Percentiles rank a stretch among this genome's conserved stretches.
These are phyloP conservation scores for Panicum virgatum DNA, from an alignment of 202 grass and related monocot genomes.

Conservation along the genomic window DNA sequence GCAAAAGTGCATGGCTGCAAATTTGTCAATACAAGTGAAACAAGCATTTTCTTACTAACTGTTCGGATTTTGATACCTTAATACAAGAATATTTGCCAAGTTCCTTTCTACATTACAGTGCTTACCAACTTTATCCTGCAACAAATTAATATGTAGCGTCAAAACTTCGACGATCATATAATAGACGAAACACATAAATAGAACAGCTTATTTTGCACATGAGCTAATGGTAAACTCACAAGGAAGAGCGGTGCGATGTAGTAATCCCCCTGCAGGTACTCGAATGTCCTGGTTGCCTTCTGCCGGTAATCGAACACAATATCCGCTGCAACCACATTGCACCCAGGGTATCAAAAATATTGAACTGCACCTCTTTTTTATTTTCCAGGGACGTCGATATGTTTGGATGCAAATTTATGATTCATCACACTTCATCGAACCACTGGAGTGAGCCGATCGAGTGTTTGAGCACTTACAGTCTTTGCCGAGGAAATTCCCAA, in stretches of 20 bases:
- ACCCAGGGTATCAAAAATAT: conserved; percentile 4
- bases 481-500: conserved; percentile 82
- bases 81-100: conserved; percentile 24
- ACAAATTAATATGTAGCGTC: conserved; percentile 37
- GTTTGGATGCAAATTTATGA: not conserved
- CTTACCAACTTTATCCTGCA: conserved; percentile 99
- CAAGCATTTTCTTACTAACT: not conserved
- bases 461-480: conserved; percentile 46
- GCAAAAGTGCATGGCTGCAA: not conserved
- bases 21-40: not conserved
- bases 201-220: not conserved
- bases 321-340: conserved; percentile 61
- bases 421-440: not conserved
- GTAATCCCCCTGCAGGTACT: conserved; percentile 89
- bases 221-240: conserved; percentile 49
- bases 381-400: not conserved
- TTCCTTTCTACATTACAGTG: conserved; percentile 28
- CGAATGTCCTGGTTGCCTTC: conserved; percentile 85
- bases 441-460: not conserved
- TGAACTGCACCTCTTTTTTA: not conserved
- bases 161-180: conserved; percentile 32
- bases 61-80: conserved; percentile 38
- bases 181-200: not conserved
- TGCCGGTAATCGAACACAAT: conserved; percentile 95
- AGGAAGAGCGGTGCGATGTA: conserved; percentile 89